Evolutionary conservation across 768 basidiomycete genomes (phyloP).

Genomic region (Botryobasidium botryosum): DNA sequence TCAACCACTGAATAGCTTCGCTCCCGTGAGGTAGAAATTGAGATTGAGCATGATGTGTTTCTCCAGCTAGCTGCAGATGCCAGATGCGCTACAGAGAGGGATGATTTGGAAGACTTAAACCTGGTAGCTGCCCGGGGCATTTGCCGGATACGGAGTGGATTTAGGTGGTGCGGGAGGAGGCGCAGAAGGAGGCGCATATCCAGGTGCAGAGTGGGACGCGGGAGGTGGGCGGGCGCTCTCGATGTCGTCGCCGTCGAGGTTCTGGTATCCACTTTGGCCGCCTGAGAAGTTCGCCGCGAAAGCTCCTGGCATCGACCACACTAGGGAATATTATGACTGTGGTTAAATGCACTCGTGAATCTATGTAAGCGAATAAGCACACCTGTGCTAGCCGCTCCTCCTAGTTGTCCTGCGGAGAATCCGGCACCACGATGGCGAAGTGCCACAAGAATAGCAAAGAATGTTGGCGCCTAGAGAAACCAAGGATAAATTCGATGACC

Average conservation of each 20-base stretch:
- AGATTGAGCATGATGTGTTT: no score
- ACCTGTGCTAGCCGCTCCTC: not conserved
- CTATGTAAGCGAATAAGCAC: not conserved
- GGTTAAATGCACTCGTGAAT: not conserved
- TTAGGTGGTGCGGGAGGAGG: no score
- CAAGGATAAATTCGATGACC: not conserved
- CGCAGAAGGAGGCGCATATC: no score
- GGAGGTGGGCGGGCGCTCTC: no score
- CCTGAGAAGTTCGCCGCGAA: constrained; percentile 30
- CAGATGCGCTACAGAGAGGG: no score
- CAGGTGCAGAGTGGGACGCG: no score
- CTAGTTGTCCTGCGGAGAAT: constrained; percentile 14
- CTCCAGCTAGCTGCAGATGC: no score
- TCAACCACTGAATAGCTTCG: no score
- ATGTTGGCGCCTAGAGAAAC: constrained; percentile 36
- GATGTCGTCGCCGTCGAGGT: constrained; percentile 27
- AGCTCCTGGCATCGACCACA: constrained; percentile 60
- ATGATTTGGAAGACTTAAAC: no score
- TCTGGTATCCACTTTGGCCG: constrained; percentile 15
- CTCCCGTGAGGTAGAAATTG: no score
- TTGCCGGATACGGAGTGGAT: no score
- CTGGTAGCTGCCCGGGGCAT: no score
- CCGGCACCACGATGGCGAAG: constrained; percentile 42
- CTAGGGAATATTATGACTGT: constrained; percentile 22
- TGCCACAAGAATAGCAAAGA: constrained; percentile 31